Evolutionary conservation across 345 rosid species (phyloP), one percentile per base, ranked within the genome.

Genomic region (Balakata baccata): DNA sequence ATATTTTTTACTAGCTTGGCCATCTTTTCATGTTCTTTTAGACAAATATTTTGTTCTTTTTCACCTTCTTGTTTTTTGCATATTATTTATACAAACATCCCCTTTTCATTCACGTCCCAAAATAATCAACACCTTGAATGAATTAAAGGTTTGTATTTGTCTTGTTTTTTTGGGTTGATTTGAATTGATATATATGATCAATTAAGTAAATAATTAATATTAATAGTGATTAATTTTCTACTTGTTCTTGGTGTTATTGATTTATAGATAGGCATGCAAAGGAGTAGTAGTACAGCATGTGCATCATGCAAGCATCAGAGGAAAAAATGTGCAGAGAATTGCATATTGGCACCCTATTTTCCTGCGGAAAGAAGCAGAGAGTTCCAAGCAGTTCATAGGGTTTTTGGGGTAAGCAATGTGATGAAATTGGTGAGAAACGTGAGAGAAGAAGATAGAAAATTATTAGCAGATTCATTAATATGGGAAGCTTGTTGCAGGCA

Each of bases 401-500:
- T 88, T 1, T 90, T 83, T 10, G 92, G 94, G 0, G 90, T 86
- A 0, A 81, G 86, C 74, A 90, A 88, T 20, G 85, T 86, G 6
- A 71, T 79, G 13, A 95, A 89, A 77, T 83, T 92, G 66, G 77
- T 92, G 13, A 76, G 82, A 3, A 73, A 61, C 13, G 90, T 81
- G 3, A 37, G 68, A 0, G 84, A 79, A 17, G 92, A 84, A 14
- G 89, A 92, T 65, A 78, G 92, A 9, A 76, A 73, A 17, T 69
- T 51, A 34, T 77, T 83, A 0, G 84, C 86, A 0, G 93, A 95
- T 43, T 91, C 99, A 0, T 66, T 95, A 3, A 77, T 91, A 11
- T 92, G 98, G 99, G 96, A 92, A 77, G 97, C 99, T 4, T 45
- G 62, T 17, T 87, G 90, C 51, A 77, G 99, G 80, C 86, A 84